These are phyloP conservation scores for Curvularia lunata DNA, from an alignment of 2,329 filamentous ascomycete species.

Conservation along the genomic window DNA sequence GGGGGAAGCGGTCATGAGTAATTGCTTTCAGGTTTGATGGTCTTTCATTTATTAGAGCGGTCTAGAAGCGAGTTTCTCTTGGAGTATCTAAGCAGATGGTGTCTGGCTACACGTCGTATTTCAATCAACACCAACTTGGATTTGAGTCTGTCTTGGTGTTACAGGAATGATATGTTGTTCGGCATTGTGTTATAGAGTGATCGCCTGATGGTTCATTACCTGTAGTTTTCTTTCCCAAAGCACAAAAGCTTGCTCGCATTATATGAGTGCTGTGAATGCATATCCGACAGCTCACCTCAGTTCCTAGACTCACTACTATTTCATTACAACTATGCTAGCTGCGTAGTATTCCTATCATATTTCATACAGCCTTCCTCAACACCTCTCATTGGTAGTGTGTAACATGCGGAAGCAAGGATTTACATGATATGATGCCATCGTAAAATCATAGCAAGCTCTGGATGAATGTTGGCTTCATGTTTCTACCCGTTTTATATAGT, in stretches of 20 bases:
- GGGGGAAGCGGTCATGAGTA: slow-evolving; percentile 48
- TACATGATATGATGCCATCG: too few relatives aligned
- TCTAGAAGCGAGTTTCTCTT: slow-evolving; percentile 3
- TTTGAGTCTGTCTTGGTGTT: background rate
- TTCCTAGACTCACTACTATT: too few relatives aligned
- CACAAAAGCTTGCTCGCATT: background rate
- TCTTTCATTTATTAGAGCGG: slow-evolving; percentile 1
- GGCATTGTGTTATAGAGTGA: background rate
- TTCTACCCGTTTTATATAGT: too few relatives aligned
- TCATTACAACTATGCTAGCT: too few relatives aligned
- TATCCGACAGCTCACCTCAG: background rate
- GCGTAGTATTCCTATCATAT: too few relatives aligned
- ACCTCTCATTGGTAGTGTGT: too few relatives aligned
- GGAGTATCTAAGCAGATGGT: slow-evolving; percentile 10
- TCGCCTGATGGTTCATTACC: background rate
- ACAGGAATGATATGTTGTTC: background rate
- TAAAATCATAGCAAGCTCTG: too few relatives aligned
- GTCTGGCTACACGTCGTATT: slow-evolving; percentile 3
- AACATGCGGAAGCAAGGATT: too few relatives aligned
- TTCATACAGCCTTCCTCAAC: too few relatives aligned
- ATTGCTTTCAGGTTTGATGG: background rate
- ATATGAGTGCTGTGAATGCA: background rate
- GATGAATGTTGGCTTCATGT: too few relatives aligned
- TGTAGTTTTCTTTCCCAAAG: background rate
- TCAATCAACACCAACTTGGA: background rate